Conservation (phyloP, 176 grass and related monocot genomes). For the Tillandsia leiboldiana region DNA sequence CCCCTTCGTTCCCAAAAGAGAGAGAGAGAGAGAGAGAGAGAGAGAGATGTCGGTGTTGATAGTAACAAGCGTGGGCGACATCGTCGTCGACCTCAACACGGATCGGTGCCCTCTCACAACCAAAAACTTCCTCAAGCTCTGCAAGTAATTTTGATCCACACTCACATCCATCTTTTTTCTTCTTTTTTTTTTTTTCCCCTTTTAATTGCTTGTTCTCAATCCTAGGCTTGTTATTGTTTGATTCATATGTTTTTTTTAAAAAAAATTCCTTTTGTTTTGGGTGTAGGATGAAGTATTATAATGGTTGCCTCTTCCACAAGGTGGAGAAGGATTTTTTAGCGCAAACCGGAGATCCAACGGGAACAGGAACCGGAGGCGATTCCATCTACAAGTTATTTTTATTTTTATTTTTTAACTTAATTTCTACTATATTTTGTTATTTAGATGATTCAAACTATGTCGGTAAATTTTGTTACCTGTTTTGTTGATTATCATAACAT, state of each 20-base stretch:
- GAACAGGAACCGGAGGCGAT: slow-evolving; percentile 71
- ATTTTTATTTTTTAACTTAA: slow-evolving; percentile 6
- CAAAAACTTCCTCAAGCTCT: slow-evolving; percentile 99
- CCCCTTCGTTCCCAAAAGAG: background rate
- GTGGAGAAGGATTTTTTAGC: slow-evolving; percentile 95
- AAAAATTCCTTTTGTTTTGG: background rate
- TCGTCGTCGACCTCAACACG: slow-evolving; percentile 79
- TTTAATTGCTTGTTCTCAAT: background rate
- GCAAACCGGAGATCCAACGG: slow-evolving; percentile 80
- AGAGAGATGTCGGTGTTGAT: slow-evolving; percentile 72
- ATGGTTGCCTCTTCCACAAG: slow-evolving; percentile 92
- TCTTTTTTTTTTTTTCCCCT: background rate
- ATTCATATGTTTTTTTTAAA: background rate
- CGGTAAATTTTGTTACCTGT: too few relatives aligned
- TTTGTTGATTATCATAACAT: too few relatives aligned
- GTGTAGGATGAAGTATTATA: slow-evolving; percentile 88
- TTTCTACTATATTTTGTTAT: background rate
- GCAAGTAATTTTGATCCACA: slow-evolving; percentile 45
- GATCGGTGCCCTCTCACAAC: slow-evolving; percentile 65
- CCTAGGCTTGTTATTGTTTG: background rate
- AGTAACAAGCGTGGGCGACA: slow-evolving; percentile 84
- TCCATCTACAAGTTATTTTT: slow-evolving; percentile 72
- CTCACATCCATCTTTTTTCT: background rate
- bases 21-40: background rate
- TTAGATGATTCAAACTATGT: too few relatives aligned